Evolutionary conservation across 2,329 filamentous ascomycete species (phyloP).

Genomic region (Fusarium sp.): DNA sequence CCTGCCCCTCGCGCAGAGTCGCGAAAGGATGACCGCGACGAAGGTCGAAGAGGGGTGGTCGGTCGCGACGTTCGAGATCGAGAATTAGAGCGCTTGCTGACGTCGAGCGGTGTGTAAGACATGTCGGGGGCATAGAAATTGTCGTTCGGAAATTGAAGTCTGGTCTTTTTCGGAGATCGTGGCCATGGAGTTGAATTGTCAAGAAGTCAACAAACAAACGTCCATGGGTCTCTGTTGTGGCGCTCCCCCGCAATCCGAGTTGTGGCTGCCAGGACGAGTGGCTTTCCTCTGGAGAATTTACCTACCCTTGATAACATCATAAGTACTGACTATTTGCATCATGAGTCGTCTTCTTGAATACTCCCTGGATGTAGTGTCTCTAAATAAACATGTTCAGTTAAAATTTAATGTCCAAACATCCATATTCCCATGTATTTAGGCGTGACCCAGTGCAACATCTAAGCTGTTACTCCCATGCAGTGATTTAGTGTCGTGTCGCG

Average conservation of each 20-base stretch:
- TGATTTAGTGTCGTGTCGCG: neutral
- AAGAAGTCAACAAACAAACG: slow-evolving; percentile 40
- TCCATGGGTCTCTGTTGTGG: slow-evolving; percentile 22
- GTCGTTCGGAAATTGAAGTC: neutral
- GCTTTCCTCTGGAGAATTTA: slow-evolving; percentile 15
- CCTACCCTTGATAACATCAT: slow-evolving; percentile 6
- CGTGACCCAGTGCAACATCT: neutral
- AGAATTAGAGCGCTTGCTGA: slow-evolving; percentile 65
- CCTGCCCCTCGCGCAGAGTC: slow-evolving; percentile 73
- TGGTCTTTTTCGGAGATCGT: neutral
- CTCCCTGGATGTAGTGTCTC: neutral
- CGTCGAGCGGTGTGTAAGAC: slow-evolving; percentile 47
- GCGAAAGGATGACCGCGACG: slow-evolving; percentile 88
- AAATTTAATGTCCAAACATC: too few relatives aligned
- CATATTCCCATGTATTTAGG: neutral
- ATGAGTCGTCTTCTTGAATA: neutral
- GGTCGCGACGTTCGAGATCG: slow-evolving; percentile 78
- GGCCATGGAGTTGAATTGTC: slow-evolving; percentile 14
- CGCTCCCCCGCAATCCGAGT: slow-evolving; percentile 27
- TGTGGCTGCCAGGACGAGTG: slow-evolving; percentile 30
- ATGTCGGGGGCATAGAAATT: slow-evolving; percentile 24
- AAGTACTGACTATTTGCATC: slow-evolving; percentile 1
- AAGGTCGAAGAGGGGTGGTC: slow-evolving; percentile 90
- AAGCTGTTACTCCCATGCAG: neutral
- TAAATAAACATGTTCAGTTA: too few relatives aligned